Conservation (phyloP, 176 grass and related monocot species). For the Eragrostis nindensis region DNA sequence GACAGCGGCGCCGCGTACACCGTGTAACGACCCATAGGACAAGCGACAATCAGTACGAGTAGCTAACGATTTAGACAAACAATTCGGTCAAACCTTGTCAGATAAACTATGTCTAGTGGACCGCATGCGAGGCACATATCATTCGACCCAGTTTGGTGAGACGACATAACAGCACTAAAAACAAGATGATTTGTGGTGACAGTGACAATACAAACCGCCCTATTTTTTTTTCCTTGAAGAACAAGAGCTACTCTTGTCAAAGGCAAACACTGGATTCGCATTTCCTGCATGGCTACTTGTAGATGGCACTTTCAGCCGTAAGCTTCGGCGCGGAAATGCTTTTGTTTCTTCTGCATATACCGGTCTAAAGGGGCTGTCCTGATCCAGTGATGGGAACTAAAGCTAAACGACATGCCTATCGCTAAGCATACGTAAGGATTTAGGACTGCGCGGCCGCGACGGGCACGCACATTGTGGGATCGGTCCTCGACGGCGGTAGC, state of each 20-base stretch:
- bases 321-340: conserved; percentile 5
- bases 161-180: background rate
- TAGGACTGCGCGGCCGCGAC: conserved; percentile 44
- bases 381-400: conserved; percentile 4
- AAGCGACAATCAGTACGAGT: conserved; percentile 9
- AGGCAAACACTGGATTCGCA: no score
- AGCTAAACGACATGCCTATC: background rate
- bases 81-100: background rate
- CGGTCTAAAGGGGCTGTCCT: background rate
- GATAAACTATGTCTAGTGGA: conserved; percentile 3
- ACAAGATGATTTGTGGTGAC: conserved; percentile 10
- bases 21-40: background rate
- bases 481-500: conserved; percentile 4
- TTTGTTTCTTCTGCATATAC: conserved; percentile 15
- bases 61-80: conserved; percentile 1
- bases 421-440: conserved; percentile 12
- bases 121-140: background rate
- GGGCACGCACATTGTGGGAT: conserved; percentile 30
- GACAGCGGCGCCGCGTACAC: background rate
- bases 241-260: background rate
- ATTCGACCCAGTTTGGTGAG: background rate
- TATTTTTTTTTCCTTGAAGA: background rate
- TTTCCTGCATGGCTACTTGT: background rate
- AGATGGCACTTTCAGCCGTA: conserved; percentile 7
- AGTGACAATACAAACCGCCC: background rate